These are phyloP conservation scores for Aspergillus biplanus DNA, from an alignment of 495 filamentous ascomycete genomes.

Conservation along the genomic window DNA sequence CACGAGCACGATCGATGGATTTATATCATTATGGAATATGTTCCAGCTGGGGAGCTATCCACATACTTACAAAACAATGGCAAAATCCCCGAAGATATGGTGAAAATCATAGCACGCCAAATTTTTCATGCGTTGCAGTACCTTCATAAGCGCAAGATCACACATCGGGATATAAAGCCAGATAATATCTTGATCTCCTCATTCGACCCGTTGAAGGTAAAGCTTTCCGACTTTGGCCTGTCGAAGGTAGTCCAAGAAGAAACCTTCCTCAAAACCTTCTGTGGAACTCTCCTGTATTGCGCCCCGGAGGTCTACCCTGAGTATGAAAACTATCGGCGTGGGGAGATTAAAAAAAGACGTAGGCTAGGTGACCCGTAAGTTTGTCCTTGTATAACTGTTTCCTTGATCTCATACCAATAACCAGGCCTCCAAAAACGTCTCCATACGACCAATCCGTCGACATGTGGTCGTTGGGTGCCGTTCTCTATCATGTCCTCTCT, in stretches of 20 bases:
- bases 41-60: constrained; percentile 84
- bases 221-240: constrained; percentile 93
- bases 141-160: constrained; percentile 82
- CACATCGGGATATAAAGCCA: constrained; percentile 96
- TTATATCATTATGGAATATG: constrained; percentile 95
- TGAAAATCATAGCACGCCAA: constrained; percentile 72
- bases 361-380: constrained; percentile 54
- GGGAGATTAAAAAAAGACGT: constrained; percentile 53
- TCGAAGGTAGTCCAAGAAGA: constrained; percentile 90
- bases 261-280: constrained; percentile 94
- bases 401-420: constrained; percentile 25
- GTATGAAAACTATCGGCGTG: constrained; percentile 58
- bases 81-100: constrained; percentile 67
- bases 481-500: constrained; percentile 80
- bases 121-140: constrained; percentile 84
- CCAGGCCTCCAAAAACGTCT: constrained; percentile 47
- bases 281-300: constrained; percentile 93
- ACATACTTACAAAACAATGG: constrained; percentile 63
- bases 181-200: constrained; percentile 90
- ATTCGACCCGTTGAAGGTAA: constrained; percentile 74
- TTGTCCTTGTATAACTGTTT: constrained; percentile 6
- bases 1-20: constrained; percentile 76
- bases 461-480: constrained; percentile 92
- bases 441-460: constrained; percentile 89
- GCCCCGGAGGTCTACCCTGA: constrained; percentile 94